Percentiles rank a stretch among this genome's conserved stretches.
Conservation (phyloP, 345 rosid species). For the Rubroshorea leprosula region DNA sequence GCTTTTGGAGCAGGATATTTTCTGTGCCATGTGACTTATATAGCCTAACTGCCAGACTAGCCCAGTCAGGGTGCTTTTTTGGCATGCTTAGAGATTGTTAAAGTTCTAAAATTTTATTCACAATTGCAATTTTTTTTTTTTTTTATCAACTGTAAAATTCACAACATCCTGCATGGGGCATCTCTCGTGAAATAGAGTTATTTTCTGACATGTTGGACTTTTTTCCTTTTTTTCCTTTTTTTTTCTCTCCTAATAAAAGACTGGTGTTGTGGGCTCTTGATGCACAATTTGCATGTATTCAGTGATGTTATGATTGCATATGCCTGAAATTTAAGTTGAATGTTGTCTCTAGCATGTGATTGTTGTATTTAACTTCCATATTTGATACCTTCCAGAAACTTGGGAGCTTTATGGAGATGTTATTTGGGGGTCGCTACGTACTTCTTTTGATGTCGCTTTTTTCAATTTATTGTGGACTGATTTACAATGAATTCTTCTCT, state of each 20-base stretch:
- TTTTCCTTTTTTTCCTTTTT: background rate
- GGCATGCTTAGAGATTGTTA: background rate
- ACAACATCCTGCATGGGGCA: background rate
- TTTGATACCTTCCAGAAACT: constrained; percentile 58
- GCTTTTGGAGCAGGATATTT: background rate
- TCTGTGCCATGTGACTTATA: background rate
- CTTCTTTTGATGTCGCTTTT: constrained; percentile 88
- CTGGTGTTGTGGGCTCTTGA: background rate
- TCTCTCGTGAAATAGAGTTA: too few relatives aligned
- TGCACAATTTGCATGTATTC: background rate
- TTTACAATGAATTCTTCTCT: constrained; percentile 96
- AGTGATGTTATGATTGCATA: background rate
- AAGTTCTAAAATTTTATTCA: background rate
- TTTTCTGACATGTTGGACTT: too few relatives aligned
- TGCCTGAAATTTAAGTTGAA: background rate
- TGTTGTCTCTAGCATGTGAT: background rate
- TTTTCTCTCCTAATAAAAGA: background rate
- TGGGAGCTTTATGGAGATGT: constrained; percentile 99
- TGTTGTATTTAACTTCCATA: constrained; percentile 1
- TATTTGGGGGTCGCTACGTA: constrained; percentile 91
- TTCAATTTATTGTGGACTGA: constrained; percentile 94
- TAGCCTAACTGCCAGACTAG: background rate
- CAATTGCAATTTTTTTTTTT: background rate
- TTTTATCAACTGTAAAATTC: background rate
- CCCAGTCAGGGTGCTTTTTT: background rate